Evolutionary conservation across 805 yeast genomes (phyloP).

Genomic region (Saccharomycopsis sp.): DNA sequence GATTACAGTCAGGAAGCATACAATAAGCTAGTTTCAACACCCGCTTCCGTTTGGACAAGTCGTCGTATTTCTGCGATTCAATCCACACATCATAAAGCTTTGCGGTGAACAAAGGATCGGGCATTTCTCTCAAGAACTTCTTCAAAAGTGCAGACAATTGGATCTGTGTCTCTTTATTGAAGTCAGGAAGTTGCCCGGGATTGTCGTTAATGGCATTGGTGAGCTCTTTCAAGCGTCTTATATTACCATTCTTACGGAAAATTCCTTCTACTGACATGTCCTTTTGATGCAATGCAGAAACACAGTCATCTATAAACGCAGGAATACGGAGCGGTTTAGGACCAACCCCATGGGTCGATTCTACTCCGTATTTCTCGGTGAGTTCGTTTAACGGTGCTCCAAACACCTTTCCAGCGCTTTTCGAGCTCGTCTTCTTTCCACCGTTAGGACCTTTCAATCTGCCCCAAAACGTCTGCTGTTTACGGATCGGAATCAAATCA

Average conservation of each 20-base stretch:
- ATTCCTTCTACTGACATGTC: conserved; percentile 96
- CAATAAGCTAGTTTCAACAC: conserved; percentile 62
- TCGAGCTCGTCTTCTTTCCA: conserved; percentile 11
- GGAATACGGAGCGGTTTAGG: conserved; percentile 79
- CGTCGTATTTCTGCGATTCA: conserved; percentile 50
- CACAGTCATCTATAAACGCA: conserved; percentile 75
- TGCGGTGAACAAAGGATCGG: conserved; percentile 81
- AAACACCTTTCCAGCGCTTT: conserved; percentile 47
- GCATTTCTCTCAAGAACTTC: conserved; percentile 85
- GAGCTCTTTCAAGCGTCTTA: conserved; percentile 68
- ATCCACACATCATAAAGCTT: conserved; percentile 76
- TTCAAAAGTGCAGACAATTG: conserved; percentile 91
- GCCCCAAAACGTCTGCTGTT: conserved; percentile 39
- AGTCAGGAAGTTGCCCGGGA: conserved; percentile 66
- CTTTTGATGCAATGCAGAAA: conserved; percentile 76
- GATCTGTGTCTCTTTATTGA: conserved; percentile 72
- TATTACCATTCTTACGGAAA: conserved; percentile 93
- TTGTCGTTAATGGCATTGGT: conserved; percentile 65
- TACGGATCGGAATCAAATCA: conserved; percentile 25
- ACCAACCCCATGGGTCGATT: conserved; percentile 79
- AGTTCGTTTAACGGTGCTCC: conserved; percentile 70
- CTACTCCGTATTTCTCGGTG: conserved; percentile 67
- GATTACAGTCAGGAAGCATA: conserved; percentile 70
- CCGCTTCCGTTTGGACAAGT: conserved; percentile 40
- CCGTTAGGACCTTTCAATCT: conserved; percentile 30